Conservation (phyloP, 495 filamentous ascomycete species). For the Tuber magnatum region DNA sequence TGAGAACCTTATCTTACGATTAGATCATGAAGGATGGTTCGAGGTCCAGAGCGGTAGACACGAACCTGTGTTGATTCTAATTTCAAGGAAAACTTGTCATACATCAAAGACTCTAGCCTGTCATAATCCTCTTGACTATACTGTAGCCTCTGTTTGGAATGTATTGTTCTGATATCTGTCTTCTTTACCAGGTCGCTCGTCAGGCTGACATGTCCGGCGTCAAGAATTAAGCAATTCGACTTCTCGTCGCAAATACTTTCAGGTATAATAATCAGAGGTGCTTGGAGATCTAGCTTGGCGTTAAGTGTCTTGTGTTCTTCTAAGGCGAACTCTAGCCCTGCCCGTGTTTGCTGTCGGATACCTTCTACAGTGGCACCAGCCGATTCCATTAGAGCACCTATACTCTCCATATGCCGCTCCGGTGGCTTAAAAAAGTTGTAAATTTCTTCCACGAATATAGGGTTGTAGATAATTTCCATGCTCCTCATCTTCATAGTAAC, state of each 20-base stretch:
- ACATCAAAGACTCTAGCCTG: slow-evolving; percentile 80
- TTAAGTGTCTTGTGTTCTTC: slow-evolving; percentile 98
- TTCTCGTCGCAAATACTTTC: slow-evolving; percentile 76
- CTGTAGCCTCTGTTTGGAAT: slow-evolving; percentile 78
- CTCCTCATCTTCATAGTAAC: slow-evolving; percentile 87
- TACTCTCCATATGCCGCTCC: slow-evolving; percentile 95
- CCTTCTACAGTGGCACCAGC: slow-evolving; percentile 93
- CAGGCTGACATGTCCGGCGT: slow-evolving; percentile 91
- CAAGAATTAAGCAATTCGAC: slow-evolving; percentile 81
- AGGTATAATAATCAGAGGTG: slow-evolving; percentile 90
- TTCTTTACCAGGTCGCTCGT: slow-evolving; percentile 90
- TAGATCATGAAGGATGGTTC: slow-evolving; percentile 1
- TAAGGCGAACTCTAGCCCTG: slow-evolving; percentile 89
- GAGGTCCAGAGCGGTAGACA: not conserved
- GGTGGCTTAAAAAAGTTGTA: slow-evolving; percentile 93
- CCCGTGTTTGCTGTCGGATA: slow-evolving; percentile 85
- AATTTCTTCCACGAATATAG: slow-evolving; percentile 79
- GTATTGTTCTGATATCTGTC: slow-evolving; percentile 75
- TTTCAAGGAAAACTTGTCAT: slow-evolving; percentile 89
- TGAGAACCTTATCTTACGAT: slow-evolving; percentile 53
- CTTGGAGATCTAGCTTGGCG: slow-evolving; percentile 89
- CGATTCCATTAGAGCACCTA: slow-evolving; percentile 84
- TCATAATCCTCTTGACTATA: slow-evolving; percentile 86
- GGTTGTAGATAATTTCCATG: slow-evolving; percentile 95
- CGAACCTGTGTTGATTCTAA: slow-evolving; percentile 73